Base-by-base conservation (phyloP, 495 filamentous ascomycete genomes). In the Geopyxis carbonaria region DNA sequence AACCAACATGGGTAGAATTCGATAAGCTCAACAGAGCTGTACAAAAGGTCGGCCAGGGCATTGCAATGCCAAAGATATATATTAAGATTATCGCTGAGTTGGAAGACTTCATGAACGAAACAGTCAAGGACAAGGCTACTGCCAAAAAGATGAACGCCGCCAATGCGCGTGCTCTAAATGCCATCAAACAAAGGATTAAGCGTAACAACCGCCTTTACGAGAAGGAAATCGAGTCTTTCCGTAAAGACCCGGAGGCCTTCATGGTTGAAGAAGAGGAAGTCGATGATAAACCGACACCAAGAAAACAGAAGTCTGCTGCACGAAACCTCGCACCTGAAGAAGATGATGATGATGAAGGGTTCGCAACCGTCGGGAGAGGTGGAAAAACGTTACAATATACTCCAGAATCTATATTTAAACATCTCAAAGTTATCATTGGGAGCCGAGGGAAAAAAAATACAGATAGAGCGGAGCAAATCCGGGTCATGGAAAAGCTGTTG, bases 81-180 rank as follows among this genome's bases (percentile, higher is more conserved):
- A 71, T 99, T 63, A 85, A 86, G 66, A 73, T 78, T 46, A 75
- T 99, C 50, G 75, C 87, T 45, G 87, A 95, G 51, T 66, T 99
- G 30, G 91, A 99, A 64, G 87, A 93, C 57, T 77, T 80, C 58
- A 80, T 93, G 74, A 85, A 84, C 58, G 91, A 95, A 63, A 78
- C 85, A 11, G 71, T 85, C 42, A 93, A 93, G 66, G 83, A 93
- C 59, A 99, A 95, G 65, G 78, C 87, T 45, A 77, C 84, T 5
- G 77, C 79, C 35, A 93, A 91, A 75, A 95, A 94, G 69, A 92
- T 95, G 86, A 99, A 94, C 60, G 82, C 87, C 28, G 84, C 78
- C 56, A 91, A 85, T 53, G 76, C 84, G 43, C 80, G 84, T 64
- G 83, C 85, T 52, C 70, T 99, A 50, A 99, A 94, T 54, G 80